Evolutionary conservation across 2,329 filamentous ascomycete genomes (phyloP), one percentile per base, ranked within the genome.

Genomic region (Claviceps spartinae): DNA sequence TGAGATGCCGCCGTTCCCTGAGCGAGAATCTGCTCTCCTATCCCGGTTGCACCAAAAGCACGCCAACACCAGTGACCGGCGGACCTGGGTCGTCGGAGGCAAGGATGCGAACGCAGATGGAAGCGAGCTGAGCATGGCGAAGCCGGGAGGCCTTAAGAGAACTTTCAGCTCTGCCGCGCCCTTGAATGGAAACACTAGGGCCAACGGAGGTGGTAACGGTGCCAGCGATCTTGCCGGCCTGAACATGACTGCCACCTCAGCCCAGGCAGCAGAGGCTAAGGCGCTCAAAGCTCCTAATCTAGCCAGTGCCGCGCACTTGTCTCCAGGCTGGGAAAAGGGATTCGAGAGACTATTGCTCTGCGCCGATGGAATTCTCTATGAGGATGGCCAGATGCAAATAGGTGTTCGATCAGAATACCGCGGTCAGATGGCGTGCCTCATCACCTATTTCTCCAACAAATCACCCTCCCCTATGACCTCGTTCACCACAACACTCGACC

Each of bases 1-100:
- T 60, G 93, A 98, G 67, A 98, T 98, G 94, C 93, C 93, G 2
- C 90, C 93, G 0, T 98, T 97, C 70, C 94, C 93, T 0, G 90
- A 98, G 67, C 78, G 94, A 54, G 84, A 95, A 54, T 97, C 93
- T 5, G 91, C 93, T 1, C 74, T 98, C 30, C 75, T 98, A 11
- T 96, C 91, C 41, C 80, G 93, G 53, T 76, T 98, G 48, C 91
- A 98, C 68, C 89, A 95, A 68, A 97, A 95, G 71, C 89, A 94
- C 62, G 86, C 86, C 47, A 87, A 86, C 55, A 93, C 88, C 14
- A 95, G 88, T 64, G 93, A 98, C 67, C 94, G 94, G 71, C 81
- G 91, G 55, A 97, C 93, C 1, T 98, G 93, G 93, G 84, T 96
- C 26, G 87, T 97, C n/a, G 91, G 91, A 56, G 91, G 89, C 54